Evolutionary conservation across 148 eudicot genomes (phyloP), one percentile per base, ranked within the genome.

Genomic region (Dianthus caryophyllus): DNA sequence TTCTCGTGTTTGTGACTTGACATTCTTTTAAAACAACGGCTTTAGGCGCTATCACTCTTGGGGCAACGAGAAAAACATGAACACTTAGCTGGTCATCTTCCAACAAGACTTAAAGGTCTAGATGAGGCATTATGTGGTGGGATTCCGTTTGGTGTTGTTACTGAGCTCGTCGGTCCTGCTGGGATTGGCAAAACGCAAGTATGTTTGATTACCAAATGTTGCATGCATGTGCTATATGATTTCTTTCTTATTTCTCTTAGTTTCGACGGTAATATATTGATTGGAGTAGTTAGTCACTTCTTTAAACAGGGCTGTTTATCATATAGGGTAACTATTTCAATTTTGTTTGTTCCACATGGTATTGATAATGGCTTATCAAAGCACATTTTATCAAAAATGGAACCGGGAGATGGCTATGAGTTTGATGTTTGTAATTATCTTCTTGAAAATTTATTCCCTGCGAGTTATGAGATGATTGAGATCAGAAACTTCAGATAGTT

Each of bases 111-210:
- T 62, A 84, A 74, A 73, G 97, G 96, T 53, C 79, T 91, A 56
- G 97, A 91, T 73, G 69, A 76, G 71, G 97, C 85, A 15, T 80
- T 91, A 61, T 88, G 89, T 64, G 97, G 97, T 67, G 97, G 97
- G 46, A 83, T 91, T 68, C 97, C 97, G 9, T 88, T 84, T 84
- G 96, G 97, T 68, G 88, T 84, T 70, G 79, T 91, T 57, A 91
- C 97, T 24, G 97, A 91, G 84, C 67, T 88, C 61, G 97, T 91
- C 63, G 97, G 96, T 64, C 97, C 96, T 38, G 88, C 97, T 44
- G 97, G 97, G 64, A 80, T 86, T 63, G 97, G 97, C 65, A 91
- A 91, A 83, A 91, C 96, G 68, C 96, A 91, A 72, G 97, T 88
- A 83, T 50, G 73, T 54, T 63, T 63, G 47, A 36, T 4, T 33